Conservation (phyloP, 805 yeast genomes). For the Ogataea naganishii region DNA sequence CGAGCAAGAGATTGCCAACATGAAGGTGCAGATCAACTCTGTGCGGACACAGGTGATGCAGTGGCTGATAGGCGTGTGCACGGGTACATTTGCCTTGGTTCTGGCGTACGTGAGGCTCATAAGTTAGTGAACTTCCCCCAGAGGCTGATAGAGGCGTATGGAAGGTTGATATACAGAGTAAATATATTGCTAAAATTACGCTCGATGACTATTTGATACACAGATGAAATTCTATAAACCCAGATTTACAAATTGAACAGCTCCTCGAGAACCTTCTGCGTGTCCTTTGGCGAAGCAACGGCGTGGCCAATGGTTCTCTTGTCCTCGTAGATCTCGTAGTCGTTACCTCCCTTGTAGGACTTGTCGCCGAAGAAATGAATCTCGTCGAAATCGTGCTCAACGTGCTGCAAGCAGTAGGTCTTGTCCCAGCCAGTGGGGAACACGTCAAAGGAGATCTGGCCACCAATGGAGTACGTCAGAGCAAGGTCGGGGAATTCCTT, state of each 20-base stretch:
- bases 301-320: slow-evolving; percentile 93
- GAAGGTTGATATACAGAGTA: neutral
- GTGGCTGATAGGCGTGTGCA: slow-evolving; percentile 97
- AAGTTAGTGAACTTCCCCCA: no score
- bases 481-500: slow-evolving; percentile 75
- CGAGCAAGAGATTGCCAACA: slow-evolving; percentile 90
- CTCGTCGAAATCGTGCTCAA: slow-evolving; percentile 72
- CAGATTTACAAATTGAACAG: slow-evolving; percentile 44
- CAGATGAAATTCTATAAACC: neutral
- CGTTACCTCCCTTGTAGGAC: slow-evolving; percentile 96
- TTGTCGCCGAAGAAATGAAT: slow-evolving; percentile 99
- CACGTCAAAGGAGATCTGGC: slow-evolving; percentile 97
- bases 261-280: slow-evolving; percentile 78
- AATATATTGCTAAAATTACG: neutral
- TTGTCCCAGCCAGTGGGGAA: slow-evolving; percentile 99
- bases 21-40: slow-evolving; percentile 90
- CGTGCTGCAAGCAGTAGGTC: slow-evolving; percentile 94
- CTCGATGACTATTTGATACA: neutral
- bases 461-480: slow-evolving; percentile 96
- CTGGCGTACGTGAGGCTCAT: slow-evolving; percentile 84
- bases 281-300: slow-evolving; percentile 83
- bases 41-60: slow-evolving; percentile 96
- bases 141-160: neutral
- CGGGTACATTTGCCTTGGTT: slow-evolving; percentile 94
- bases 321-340: slow-evolving; percentile 92